phyloP scores from a whole-genome alignment of 441 rosid genomes.

The Erodium moschatum region DNA sequence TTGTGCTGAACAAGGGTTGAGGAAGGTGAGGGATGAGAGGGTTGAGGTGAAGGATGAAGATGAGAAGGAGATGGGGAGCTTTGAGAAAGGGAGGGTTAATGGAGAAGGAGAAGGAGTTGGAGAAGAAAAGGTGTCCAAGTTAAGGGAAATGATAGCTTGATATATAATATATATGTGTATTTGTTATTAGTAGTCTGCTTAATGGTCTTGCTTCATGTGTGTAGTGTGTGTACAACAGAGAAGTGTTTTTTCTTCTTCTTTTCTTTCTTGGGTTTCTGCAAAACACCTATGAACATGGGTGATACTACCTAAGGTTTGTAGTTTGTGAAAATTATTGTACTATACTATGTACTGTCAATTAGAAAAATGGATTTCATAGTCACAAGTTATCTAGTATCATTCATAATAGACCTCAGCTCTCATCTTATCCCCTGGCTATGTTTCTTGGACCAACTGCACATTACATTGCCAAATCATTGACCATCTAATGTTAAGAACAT shows the following conservation, averaged over 20 bases:
- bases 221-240: conserved; percentile 3
- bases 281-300: conserved; percentile 5
- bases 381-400: not conserved
- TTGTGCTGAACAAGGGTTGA: conserved; percentile 11
- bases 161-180: not conserved
- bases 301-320: conserved; percentile 7
- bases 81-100: not conserved
- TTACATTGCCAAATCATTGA: not conserved
- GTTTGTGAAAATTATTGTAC: conserved; percentile 6
- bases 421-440: not conserved
- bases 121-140: not conserved
- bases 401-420: not conserved
- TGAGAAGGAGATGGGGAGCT: not conserved
- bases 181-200: not conserved
- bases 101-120: conserved; percentile 1
- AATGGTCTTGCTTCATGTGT: not conserved
- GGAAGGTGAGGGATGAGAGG: conserved; percentile 8
- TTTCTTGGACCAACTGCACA: not conserved
- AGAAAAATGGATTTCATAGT: conserved; percentile 2
- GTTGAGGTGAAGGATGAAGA: not conserved
- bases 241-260: not conserved
- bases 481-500: not conserved
- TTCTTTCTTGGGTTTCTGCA: not conserved
- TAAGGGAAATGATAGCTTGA: conserved; percentile 5
- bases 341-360: conserved; percentile 7